phyloP scores from a whole-genome alignment of 768 basidiomycete genomes.

The Cystofilobasidium ferigula region DNA sequence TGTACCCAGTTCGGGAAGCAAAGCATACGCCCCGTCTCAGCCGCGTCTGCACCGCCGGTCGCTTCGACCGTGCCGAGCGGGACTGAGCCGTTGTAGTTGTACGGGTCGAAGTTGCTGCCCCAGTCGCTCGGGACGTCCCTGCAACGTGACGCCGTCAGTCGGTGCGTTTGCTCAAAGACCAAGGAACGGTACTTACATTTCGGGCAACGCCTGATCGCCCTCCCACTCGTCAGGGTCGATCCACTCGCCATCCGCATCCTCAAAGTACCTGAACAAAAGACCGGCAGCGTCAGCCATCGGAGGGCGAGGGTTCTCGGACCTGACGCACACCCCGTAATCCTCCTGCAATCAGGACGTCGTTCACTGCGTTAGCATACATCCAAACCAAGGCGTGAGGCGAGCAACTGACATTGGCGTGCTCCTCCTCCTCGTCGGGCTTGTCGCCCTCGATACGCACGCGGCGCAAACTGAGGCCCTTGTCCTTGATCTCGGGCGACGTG shows the following conservation, averaged over 20 bases:
- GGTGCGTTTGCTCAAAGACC: no score
- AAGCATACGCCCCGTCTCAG: conserved; percentile 14
- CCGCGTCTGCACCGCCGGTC: neutral
- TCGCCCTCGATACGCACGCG: conserved; percentile 15
- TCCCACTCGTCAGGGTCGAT: neutral
- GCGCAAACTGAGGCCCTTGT: conserved; percentile 15
- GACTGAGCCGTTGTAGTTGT: conserved; percentile 6
- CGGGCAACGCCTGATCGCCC: no score
- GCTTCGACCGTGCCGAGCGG: conserved; percentile 15
- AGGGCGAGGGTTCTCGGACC: no score
- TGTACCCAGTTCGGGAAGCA: conserved; percentile 22
- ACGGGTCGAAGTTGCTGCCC: conserved; percentile 9
- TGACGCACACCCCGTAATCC: neutral
- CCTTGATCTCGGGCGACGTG: conserved; percentile 3
- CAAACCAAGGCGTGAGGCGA: neutral
- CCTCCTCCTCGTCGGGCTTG: conserved; percentile 2
- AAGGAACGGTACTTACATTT: no score
- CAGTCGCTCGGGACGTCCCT: conserved; percentile 23
- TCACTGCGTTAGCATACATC: neutral
- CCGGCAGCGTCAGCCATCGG: no score
- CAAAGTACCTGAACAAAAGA: no score
- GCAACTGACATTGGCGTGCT: neutral
- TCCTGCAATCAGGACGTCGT: neutral
- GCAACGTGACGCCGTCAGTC: no score
- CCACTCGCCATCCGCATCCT: neutral